Percentiles rank a stretch among this genome's conserved stretches.
Evolutionary conservation across 306 rosid genomes (phyloP).

Genomic region (Pterocarpus santalinus): DNA sequence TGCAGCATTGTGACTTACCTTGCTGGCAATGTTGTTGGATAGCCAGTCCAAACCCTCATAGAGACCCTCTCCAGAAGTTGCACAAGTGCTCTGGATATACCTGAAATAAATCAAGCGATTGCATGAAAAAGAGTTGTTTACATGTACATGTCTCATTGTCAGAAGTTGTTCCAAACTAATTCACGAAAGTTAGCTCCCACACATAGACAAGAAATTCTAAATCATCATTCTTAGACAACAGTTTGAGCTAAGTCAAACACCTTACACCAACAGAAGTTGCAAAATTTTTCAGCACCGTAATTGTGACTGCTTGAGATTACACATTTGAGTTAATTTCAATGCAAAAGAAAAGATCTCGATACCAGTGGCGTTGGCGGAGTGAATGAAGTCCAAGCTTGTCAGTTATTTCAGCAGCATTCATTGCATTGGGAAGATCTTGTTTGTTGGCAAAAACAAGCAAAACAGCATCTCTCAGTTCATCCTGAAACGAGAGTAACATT

Average conservation of each 20-base stretch:
- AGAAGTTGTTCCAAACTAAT: constrained; percentile 1
- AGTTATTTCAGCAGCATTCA: constrained; percentile 98
- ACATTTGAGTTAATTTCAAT: constrained; percentile 27
- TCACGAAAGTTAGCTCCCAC: neutral
- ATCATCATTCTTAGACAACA: neutral
- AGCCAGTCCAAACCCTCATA: constrained; percentile 97
- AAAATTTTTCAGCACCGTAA: neutral
- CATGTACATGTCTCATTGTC: neutral
- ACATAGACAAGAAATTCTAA: constrained; percentile 32
- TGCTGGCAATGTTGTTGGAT: constrained; percentile 93
- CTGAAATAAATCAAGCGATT: constrained; percentile 59
- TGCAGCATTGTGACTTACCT: constrained; percentile 60
- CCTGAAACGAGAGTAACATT: constrained; percentile 63
- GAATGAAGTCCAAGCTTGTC: constrained; percentile 98
- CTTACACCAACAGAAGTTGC: neutral
- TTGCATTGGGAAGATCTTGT: constrained; percentile 99
- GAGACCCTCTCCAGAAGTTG: constrained; percentile 98
- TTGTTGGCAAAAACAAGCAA: constrained; percentile 97
- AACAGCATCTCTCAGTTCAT: constrained; percentile 95
- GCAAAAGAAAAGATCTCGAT: constrained; percentile 38
- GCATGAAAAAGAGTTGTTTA: constrained; percentile 40
- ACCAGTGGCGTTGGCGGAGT: constrained; percentile 99
- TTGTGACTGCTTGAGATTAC: neutral
- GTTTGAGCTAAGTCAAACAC: constrained; percentile 8
- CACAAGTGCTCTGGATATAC: constrained; percentile 99